These are phyloP conservation scores for Echinosophora koreensis DNA, from an alignment of 306 rosid genomes.

Conservation along the genomic window DNA sequence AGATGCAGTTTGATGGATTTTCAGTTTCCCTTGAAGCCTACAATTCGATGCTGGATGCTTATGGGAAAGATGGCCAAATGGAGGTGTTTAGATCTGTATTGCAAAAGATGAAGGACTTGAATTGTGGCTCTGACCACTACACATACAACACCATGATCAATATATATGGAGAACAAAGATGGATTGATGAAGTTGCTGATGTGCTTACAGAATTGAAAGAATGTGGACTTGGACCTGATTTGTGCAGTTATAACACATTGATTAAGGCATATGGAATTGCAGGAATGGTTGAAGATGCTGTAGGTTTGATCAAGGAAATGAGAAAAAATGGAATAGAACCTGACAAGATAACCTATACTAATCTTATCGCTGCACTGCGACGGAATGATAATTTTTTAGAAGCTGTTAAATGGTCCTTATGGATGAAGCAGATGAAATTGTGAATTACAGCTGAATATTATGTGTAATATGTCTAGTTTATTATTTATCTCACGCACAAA, in stretches of 20 bases:
- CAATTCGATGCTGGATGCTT: constrained; percentile 90
- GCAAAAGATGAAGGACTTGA: constrained; percentile 76
- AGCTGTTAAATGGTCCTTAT: constrained; percentile 96
- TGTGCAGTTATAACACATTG: constrained; percentile 88
- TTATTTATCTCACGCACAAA: background rate
- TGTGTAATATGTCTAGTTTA: constrained; percentile 19
- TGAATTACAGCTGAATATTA: constrained; percentile 43
- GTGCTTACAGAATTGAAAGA: constrained; percentile 77
- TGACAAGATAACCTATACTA: constrained; percentile 79
- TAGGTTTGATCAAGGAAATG: constrained; percentile 81
- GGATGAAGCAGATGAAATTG: constrained; percentile 93
- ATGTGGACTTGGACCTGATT: constrained; percentile 77
- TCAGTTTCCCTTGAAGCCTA: constrained; percentile 90
- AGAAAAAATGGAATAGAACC: constrained; percentile 82
- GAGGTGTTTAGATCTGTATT: constrained; percentile 69
- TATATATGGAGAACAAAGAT: constrained; percentile 90
- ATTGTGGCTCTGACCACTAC: constrained; percentile 70
- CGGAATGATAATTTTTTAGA: constrained; percentile 84
- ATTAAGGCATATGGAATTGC: constrained; percentile 95
- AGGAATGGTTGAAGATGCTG: constrained; percentile 96
- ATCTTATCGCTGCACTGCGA: constrained; percentile 69
- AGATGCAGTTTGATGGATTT: constrained; percentile 86
- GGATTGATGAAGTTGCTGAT: constrained; percentile 75
- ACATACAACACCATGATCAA: constrained; percentile 91
- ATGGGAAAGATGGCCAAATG: constrained; percentile 86